A percentile compares a stretch with the other conserved stretches of the same genome.
phyloP scores from a whole-genome alignment of 192 early-diverging fungal genomes.

The Mortierella claussenii region DNA sequence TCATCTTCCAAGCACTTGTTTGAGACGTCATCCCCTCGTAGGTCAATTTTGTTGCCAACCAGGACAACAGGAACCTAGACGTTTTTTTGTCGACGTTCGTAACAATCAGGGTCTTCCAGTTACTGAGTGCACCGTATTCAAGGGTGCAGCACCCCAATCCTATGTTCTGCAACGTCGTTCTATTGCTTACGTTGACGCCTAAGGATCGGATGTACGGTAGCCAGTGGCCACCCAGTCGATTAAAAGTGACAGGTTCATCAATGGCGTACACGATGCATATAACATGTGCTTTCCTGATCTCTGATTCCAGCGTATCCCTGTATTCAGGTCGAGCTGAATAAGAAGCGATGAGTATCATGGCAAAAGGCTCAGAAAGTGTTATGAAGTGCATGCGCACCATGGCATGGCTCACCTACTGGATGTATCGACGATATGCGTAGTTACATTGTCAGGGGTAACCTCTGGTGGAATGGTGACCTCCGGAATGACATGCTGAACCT shows the following conservation, averaged over 20 bases:
- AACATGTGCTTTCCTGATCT: constrained; percentile 97
- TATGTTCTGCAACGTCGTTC: neutral
- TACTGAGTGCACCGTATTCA: neutral
- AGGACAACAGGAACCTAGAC: constrained; percentile 92
- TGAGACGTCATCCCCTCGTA: constrained; percentile 83
- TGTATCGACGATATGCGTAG: constrained; percentile 97
- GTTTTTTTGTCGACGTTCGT: too few species aligned
- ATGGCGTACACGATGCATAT: constrained; percentile 98
- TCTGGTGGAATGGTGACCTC: constrained; percentile 99
- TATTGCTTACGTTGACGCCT: constrained; percentile 83
- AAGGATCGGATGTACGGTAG: constrained; percentile 91
- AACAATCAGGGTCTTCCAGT: too few species aligned
- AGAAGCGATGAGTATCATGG: too few species aligned
- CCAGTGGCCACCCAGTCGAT: constrained; percentile 89
- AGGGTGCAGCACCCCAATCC: neutral
- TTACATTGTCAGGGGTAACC: constrained; percentile 95
- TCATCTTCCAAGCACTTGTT: constrained; percentile 92
- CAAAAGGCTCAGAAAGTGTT: neutral
- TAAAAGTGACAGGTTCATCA: constrained; percentile 85
- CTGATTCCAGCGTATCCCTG: constrained; percentile 87
- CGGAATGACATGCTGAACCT: constrained; percentile 98
- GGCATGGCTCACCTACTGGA: too few species aligned
- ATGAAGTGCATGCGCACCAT: neutral
- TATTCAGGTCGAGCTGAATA: constrained; percentile 83
- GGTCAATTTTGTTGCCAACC: constrained; percentile 93